These are phyloP conservation scores for Eimeria maxima DNA, from an alignment of 169 alveolate genomes.

Conservation along the genomic window DNA sequence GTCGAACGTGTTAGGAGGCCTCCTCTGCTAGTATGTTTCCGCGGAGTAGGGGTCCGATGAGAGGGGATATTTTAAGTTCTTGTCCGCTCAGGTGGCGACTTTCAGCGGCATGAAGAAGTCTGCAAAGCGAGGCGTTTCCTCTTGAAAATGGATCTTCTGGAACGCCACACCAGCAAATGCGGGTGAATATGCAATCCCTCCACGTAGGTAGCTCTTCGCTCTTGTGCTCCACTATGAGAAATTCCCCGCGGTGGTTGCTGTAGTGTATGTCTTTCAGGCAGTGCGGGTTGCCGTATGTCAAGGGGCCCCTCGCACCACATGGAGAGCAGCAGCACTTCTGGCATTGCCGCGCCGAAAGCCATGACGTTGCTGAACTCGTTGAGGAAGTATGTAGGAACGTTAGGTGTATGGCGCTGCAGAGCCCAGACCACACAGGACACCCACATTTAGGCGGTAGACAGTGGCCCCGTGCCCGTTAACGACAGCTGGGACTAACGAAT, in stretches of 20 bases:
- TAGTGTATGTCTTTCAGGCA: not conserved
- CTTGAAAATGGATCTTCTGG: constrained; percentile 17
- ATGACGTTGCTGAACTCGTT: constrained; percentile 56
- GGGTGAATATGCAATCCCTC: not conserved
- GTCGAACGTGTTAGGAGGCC: not conserved
- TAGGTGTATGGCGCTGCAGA: not conserved
- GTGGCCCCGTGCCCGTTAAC: not conserved
- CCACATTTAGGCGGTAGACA: not conserved
- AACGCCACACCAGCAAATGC: constrained; percentile 37
- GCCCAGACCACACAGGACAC: not conserved
- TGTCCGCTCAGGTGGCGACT: constrained; percentile 4
- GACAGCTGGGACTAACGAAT: not conserved
- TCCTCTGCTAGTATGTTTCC: not conserved
- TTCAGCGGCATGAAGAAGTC: constrained; percentile 44
- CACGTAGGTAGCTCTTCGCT: not conserved
- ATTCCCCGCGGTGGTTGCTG: not conserved
- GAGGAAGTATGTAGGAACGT: not conserved
- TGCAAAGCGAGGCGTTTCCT: constrained; percentile 43
- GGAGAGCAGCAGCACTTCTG: constrained; percentile 48
- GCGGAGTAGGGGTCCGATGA: not conserved
- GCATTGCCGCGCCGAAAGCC: constrained; percentile 69
- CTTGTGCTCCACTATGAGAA: not conserved
- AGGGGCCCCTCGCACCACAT: constrained; percentile 68
- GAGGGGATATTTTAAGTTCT: not conserved
- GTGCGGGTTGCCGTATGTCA: constrained; percentile 30